Base-by-base conservation (phyloP, 177 flowering plant species). In the Vitis hybrid region DNA sequence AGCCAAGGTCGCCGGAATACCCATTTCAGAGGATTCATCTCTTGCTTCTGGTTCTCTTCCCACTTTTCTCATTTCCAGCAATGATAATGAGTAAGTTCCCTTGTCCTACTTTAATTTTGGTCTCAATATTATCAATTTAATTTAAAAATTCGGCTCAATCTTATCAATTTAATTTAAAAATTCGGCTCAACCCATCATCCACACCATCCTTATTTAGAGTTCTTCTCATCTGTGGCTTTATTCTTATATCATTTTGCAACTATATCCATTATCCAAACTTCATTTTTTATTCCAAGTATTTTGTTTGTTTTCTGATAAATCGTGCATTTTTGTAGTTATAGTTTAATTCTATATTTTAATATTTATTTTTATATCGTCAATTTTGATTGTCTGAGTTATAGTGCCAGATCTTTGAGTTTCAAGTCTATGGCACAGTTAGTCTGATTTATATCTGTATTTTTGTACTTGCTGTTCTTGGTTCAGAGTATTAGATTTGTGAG, bases 1-100 rank as follows among this genome's bases (percentile, higher is more conserved):
- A 2, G 88, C 91, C 1, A 84, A 83, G 75, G 27, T 94, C 12
- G 80, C 84, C 16, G 88, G 87, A 2, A 52, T 86, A 35, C 7
- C 83, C n/a, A 11, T 89, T 2, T 56, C 81, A 0, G 8, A 68
- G 7, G 89, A 86, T 52, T 67, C 89, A 0, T 62, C 85, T 14
- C 85, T 86, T 11, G 74, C 83, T 13, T 52, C 91, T 55, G 87
- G 81, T 10, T 80, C 94, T 19, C 19, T 76, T 68, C 91, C 93
- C 3, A 51, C 64, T 51, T 77, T 94, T 4, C 51, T 65, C 48
- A 77, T 88, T 73, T 55, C 89, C 46, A 35, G 46, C 46, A 35
- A 6, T 35, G 46, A 35, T 11, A 77, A 84, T 68, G 94, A 91
- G 94, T 94, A 84, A 10, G 51, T 62, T 16, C 59, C 32, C 4